A percentile compares a stretch with the other conserved stretches of the same genome.
phyloP scores from a whole-genome alignment of 805 yeast species.

The Priceomyces castillae region DNA sequence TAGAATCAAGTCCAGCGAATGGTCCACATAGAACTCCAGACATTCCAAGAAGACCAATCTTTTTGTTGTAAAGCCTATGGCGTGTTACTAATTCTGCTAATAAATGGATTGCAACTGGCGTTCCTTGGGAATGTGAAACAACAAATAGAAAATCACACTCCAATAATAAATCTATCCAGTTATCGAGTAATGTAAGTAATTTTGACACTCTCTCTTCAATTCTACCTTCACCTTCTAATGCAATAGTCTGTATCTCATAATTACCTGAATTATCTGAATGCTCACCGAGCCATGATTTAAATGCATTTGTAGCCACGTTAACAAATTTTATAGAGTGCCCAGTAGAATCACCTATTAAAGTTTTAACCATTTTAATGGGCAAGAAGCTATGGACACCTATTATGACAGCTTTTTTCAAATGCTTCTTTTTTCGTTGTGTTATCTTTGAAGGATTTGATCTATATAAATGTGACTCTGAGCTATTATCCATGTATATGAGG shows the following conservation, averaged over 20 bases:
- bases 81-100: conserved; percentile 19
- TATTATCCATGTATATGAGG: conserved; percentile 18
- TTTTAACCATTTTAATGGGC: conserved; percentile 38
- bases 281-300: conserved; percentile 26
- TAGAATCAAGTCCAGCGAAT: conserved; percentile 28
- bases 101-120: conserved; percentile 30
- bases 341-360: conserved; percentile 35
- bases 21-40: conserved; percentile 36
- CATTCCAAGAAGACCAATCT: conserved; percentile 35
- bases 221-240: conserved; percentile 41
- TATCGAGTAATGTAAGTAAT: conserved; percentile 24
- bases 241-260: conserved; percentile 32
- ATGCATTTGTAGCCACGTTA: conserved; percentile 26
- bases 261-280: conserved; percentile 7
- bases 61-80: conserved; percentile 12
- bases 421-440: conserved; percentile 8
- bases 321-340: conserved; percentile 33
- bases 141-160: conserved; percentile 32
- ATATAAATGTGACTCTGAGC: conserved; percentile 29
- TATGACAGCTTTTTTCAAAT: conserved; percentile 24
- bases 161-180: conserved; percentile 31
- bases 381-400: conserved; percentile 40
- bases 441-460: conserved; percentile 9
- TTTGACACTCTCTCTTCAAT: conserved; percentile 27
- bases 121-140: conserved; percentile 34